These are phyloP conservation scores for Leucosporidium scottii DNA, from an alignment of 768 basidiomycete species.

Conservation along the genomic window DNA sequence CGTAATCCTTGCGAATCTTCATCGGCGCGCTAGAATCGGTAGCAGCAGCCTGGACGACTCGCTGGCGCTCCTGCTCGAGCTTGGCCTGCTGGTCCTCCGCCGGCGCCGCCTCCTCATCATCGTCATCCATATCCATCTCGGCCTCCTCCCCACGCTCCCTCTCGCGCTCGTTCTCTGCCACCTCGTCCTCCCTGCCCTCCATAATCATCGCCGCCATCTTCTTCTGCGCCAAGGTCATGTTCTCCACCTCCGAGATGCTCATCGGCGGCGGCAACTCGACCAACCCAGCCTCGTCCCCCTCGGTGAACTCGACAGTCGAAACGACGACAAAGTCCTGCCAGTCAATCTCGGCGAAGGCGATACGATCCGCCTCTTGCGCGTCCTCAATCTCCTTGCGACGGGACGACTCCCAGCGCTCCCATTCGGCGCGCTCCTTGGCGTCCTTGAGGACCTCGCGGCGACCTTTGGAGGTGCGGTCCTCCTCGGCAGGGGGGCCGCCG, in stretches of 20 bases:
- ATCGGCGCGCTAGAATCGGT: conserved; percentile 65
- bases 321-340: conserved; percentile 99
- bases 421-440: conserved; percentile 71
- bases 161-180: conserved; percentile 74
- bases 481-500: conserved; percentile 39
- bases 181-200: conserved; percentile 63
- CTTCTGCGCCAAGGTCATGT: conserved; percentile 94
- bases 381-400: conserved; percentile 80
- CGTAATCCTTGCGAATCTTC: conserved; percentile 94
- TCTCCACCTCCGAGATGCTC: conserved; percentile 88
- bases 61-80: conserved; percentile 18
- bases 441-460: conserved; percentile 73
- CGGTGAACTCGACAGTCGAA: conserved; percentile 95
- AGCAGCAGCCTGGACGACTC: conserved; percentile 26
- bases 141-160: conserved; percentile 36
- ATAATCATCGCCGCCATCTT: conserved; percentile 97
- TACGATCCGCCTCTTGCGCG: conserved; percentile 84
- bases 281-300: conserved; percentile 71
- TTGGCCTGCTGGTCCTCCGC: conserved; percentile 39
- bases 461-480: conserved; percentile 7
- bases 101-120: conserved; percentile 51
- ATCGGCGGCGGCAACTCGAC: conserved; percentile 89
- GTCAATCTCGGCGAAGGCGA: conserved; percentile 93
- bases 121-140: conserved; percentile 52
- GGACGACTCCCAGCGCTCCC: conserved; percentile 77